Base-by-base conservation (phyloP, 257 asterid genomes). In the Sherardia arvensis region DNA sequence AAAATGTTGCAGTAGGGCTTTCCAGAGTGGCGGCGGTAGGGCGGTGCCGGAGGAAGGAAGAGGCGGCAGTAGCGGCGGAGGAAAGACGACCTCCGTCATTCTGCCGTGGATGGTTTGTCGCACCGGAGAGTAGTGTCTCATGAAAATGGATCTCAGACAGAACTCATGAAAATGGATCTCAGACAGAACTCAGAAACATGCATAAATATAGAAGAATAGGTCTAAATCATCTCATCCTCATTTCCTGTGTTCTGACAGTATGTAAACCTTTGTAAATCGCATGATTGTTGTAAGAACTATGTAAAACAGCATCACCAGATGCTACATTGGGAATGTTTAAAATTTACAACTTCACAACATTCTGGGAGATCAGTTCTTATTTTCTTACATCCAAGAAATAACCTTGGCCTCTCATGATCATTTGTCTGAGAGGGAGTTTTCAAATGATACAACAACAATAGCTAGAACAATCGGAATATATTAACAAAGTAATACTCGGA, bases 31-130 rank as follows among this genome's bases (percentile, higher is more conserved):
- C 32, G 18, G 18, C 59, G 1, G n/a, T 28, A 22, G 18, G 7
- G 26, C 7, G 66, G 51, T 20, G 56, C 56, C 14, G 56, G 22
- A 30, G 51, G 61, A 3, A 58, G 70, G 48, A 47, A 28, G 45
- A 30, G 68, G 38, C 6, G 64, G 55, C 32, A 62, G 75, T 8
- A 68, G 40, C 59, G 61, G 61, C 22, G 33, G 43, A 59, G 25
- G 59, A 29, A 47, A 47, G 32, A 25, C 67, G 11, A 78, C 65
- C 57, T 55, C 79, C 2, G 22, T 20, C 38, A 34, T 81, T 26
- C 81, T 79, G 10, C 74, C 79, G 11, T 80, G 86, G 86, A 54
- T 81, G 70, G 62, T 75, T 66, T 74, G 65, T 51, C 81, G 53
- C 9, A 61, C 45, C 36, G 63, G 72, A 62, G 71, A 65, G 28